Percentiles rank a stretch among this genome's conserved stretches.
Conservation (phyloP, 331 rosid species). For the Cydonia oblonga region DNA sequence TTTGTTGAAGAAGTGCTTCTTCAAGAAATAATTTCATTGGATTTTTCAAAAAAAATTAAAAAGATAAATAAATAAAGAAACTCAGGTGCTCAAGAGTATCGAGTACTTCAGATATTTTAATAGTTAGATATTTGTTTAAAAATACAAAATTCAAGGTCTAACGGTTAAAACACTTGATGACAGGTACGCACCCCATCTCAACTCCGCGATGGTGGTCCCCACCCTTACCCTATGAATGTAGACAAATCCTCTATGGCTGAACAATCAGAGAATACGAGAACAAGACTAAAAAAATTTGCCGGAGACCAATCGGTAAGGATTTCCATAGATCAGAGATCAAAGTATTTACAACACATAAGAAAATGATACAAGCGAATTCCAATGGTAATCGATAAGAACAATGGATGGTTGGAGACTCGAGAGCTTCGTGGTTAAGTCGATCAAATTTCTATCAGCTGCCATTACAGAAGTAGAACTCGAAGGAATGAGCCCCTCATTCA, state of each 20-base stretch:
- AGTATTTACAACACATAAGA: not conserved
- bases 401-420: not conserved
- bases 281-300: not conserved
- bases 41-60: too few species aligned
- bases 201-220: too few species aligned
- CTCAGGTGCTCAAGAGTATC: too few species aligned
- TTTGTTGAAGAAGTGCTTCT: not conserved
- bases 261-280: not conserved
- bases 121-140: too few species aligned
- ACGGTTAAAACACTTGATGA: too few species aligned
- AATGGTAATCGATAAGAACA: not conserved
- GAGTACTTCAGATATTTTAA: too few species aligned
- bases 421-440: not conserved
- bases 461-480: constrained; percentile 4
- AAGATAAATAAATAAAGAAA: too few species aligned
- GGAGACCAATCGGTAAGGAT: not conserved
- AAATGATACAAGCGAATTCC: not conserved
- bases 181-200: too few species aligned
- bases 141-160: too few species aligned
- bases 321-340: not conserved
- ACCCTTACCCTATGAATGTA: too few species aligned
- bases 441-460: too few species aligned
- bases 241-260: not conserved
- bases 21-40: not conserved
- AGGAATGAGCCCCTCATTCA: constrained; percentile 17